phyloP scores from a whole-genome alignment of 352 stramenopile species.

The Saprolegnia parasitica region DNA sequence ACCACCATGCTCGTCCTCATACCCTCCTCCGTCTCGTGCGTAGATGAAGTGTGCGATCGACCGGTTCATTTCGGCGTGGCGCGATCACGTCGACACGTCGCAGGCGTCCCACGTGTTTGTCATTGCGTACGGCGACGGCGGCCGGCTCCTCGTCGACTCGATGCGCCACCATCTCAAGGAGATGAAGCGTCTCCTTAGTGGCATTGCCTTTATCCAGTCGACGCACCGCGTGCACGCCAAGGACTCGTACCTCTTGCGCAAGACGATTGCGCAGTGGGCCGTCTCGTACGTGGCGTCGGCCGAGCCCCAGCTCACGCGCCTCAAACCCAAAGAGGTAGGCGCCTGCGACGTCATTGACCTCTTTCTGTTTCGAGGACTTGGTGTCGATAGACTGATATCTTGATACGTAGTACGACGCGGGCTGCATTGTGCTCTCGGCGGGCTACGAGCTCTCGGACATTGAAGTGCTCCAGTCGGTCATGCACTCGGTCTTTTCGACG shows the following conservation, averaged over 20 bases:
- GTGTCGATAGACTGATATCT: background rate
- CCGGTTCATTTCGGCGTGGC: conserved; percentile 63
- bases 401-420: conserved; percentile 35
- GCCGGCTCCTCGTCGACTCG: conserved; percentile 48
- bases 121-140: conserved; percentile 55
- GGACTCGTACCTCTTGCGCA: conserved; percentile 57
- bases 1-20: background rate
- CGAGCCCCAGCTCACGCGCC: conserved; percentile 41
- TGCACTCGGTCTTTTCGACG: conserved; percentile 54
- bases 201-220: conserved; percentile 59
- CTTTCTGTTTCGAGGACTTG: too few relatives aligned
- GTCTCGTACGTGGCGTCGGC: conserved; percentile 49
- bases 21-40: conserved; percentile 16
- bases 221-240: conserved; percentile 52
- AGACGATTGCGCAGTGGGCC: conserved; percentile 65
- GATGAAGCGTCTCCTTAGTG: conserved; percentile 66
- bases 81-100: conserved; percentile 61
- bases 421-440: conserved; percentile 48
- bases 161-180: conserved; percentile 52
- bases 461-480: conserved; percentile 47
- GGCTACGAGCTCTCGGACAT: conserved; percentile 45
- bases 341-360: too few relatives aligned
- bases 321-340: conserved; percentile 47
- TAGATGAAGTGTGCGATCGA: conserved; percentile 53
- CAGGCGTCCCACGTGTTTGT: conserved; percentile 64